Conservation (phyloP, 106 monocot genomes). For the Dactylorhiza incarnata region DNA sequence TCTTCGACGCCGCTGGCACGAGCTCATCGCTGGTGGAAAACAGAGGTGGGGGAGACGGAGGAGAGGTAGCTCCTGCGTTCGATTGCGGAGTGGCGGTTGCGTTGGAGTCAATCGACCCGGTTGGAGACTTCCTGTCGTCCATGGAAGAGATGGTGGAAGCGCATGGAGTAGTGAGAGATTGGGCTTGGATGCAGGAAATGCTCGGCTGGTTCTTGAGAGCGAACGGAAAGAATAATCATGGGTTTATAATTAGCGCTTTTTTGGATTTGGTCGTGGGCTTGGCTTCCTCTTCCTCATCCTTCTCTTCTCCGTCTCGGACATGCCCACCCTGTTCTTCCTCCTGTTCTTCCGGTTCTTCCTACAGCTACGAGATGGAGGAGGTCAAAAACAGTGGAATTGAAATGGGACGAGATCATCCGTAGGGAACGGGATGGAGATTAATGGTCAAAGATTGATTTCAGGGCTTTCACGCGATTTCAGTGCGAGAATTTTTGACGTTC, state of each 20-base stretch:
- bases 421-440: too few species aligned
- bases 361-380: not conserved
- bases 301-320: not conserved
- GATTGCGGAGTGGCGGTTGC: slow-evolving; percentile 24
- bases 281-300: slow-evolving; percentile 12
- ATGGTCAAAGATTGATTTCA: too few species aligned
- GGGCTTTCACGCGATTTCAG: too few species aligned
- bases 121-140: slow-evolving; percentile 31
- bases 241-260: slow-evolving; percentile 37
- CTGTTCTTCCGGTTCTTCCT: not conserved
- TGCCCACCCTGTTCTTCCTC: not conserved
- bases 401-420: not conserved
- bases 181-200: slow-evolving; percentile 39
- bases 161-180: slow-evolving; percentile 25
- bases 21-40: slow-evolving; percentile 30
- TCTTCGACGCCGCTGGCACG: slow-evolving; percentile 38
- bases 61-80: slow-evolving; percentile 1
- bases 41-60: not conserved
- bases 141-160: slow-evolving; percentile 69
- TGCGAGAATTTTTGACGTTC: too few species aligned
- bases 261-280: slow-evolving; percentile 34
- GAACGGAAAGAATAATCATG: slow-evolving; percentile 34
- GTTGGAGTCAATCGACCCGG: slow-evolving; percentile 40
- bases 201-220: slow-evolving; percentile 42
- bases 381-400: not conserved